Percentiles rank a stretch among this genome's conserved stretches.
Conservation (phyloP, 2,329 filamentous ascomycete species). For the Colletotrichum euphorbiae region DNA sequence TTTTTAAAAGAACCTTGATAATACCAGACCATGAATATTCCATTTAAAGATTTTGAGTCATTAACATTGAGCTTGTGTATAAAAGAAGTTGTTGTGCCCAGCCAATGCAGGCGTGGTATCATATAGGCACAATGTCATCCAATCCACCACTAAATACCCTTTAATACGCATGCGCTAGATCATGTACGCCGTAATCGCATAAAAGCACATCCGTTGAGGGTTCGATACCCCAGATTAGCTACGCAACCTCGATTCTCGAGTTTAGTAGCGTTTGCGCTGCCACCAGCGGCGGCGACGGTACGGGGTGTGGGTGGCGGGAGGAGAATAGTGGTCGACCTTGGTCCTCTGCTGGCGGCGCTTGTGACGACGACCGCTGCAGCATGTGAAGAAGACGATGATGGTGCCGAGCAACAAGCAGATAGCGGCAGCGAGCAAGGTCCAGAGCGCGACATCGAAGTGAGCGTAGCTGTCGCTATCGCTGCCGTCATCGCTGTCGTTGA, state of each 20-base stretch:
- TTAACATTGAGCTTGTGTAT: slow-evolving; percentile 15
- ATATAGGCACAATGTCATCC: slow-evolving; percentile 10
- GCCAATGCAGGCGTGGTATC: slow-evolving; percentile 35
- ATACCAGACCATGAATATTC: too few relatives aligned
- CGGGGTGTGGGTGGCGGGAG: slow-evolving; percentile 35
- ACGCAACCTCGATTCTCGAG: not conserved
- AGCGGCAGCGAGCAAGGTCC: slow-evolving; percentile 68
- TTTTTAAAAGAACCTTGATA: too few relatives aligned
- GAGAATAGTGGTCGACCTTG: slow-evolving; percentile 46
- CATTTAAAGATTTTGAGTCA: not conserved
- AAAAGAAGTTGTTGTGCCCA: slow-evolving; percentile 17
- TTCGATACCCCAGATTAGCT: not conserved
- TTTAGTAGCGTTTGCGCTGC: slow-evolving; percentile 39
- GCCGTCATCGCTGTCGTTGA: slow-evolving; percentile 58
- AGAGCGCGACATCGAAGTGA: slow-evolving; percentile 69
- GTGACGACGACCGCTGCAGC: slow-evolving; percentile 64
- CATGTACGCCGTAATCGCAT: not conserved
- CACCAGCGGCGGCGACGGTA: slow-evolving; percentile 39
- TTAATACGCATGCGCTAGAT: slow-evolving; percentile 10
- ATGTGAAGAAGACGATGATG: slow-evolving; percentile 70
- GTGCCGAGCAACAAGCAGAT: slow-evolving; percentile 66
- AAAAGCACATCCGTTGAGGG: not conserved
- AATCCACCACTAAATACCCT: not conserved
- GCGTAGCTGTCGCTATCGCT: slow-evolving; percentile 54
- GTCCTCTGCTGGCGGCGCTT: slow-evolving; percentile 46